Evolutionary conservation across 2,329 filamentous ascomycete species (phyloP), one percentile per base, ranked within the genome.

Genomic region (Neocucurbitaria cava): DNA sequence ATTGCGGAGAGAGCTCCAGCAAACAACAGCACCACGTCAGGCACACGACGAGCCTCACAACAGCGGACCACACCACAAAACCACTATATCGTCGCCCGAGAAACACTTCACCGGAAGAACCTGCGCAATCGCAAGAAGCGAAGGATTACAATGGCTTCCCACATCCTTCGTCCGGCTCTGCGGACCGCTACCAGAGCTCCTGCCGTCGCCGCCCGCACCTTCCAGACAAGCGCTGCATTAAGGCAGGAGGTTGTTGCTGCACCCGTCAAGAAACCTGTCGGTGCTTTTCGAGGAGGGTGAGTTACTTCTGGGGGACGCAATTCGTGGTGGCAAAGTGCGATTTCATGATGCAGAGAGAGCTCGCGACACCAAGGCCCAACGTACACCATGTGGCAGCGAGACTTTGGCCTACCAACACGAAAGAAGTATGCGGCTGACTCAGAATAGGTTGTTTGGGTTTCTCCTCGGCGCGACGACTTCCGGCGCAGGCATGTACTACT

Each of bases 401-500:
- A 17, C 13, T n/a, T n/a, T 26, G 24, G 24, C 9, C 24, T 9
- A 26, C 9, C 24, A 9, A n/a, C 8, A n/a, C 28, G 30, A 11
- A 20, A 15, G 13, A 41, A 18, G 2, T 11, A 23, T 7, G 24
- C 10, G 24, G 18, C 59, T 59, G 47, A 57, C 40, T 46, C 9
- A 15, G 1, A 10, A 26, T 67, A 97, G 94, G 54, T 81, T 97
- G 56, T 92, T 96, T 69, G 94, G 94, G 47, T 98, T 98, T 82
- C 87, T 98, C 46, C 83, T 95, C 61, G 94, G 94, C 63, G 88
- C 90, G 59, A 88, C 90, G 42, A 81, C 92, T 47, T 88, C 93
- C 40, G 92, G 92, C 69, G 85, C 85, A 47, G 89, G 87, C 54
- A 89, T 96, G 68, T 98, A 97, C 81, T 92, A 91, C 76, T 98